A percentile compares a stretch with the other conserved stretches of the same genome.
Conservation (phyloP, 1,284 basidiomycete genomes). For the Peniophora sp. region DNA sequence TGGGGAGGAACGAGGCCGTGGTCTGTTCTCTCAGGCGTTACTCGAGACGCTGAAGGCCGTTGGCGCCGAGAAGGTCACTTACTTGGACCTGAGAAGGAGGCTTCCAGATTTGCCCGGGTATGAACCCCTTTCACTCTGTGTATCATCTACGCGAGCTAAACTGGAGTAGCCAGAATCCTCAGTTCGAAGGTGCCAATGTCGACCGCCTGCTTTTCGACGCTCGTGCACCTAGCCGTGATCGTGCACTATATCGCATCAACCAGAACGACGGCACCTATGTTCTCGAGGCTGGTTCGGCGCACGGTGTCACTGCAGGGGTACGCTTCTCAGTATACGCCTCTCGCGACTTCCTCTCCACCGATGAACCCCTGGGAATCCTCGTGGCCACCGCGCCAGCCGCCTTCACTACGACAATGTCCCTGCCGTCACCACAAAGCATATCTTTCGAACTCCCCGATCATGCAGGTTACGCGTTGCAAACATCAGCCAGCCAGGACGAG, state of each 20-base stretch:
- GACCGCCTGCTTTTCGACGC: conserved; percentile 13
- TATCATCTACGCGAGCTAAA: not conserved
- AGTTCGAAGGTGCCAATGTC: conserved; percentile 14
- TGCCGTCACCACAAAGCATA: not conserved
- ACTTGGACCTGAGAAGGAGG: conserved; percentile 9
- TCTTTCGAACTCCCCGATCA: not conserved
- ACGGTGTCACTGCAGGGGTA: conserved; percentile 10
- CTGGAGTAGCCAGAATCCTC: conserved; percentile 15
- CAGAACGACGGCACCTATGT: conserved; percentile 2
- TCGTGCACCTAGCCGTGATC: conserved; percentile 6
- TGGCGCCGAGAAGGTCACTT: conserved; percentile 9
- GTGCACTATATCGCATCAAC: conserved; percentile 5
- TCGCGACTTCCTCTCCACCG: not conserved
- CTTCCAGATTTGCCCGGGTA: conserved; percentile 7
- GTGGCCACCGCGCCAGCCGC: not conserved
- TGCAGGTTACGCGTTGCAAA: conserved; percentile 1
- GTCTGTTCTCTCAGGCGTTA: conserved; percentile 11
- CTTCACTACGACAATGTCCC: not conserved
- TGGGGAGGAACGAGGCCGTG: conserved; percentile 7
- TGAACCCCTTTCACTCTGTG: not conserved
- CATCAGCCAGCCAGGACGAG: not conserved
- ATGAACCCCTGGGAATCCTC: not conserved
- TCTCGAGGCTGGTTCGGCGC: conserved; percentile 12
- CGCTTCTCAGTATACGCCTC: conserved; percentile 6
- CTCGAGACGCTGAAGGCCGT: conserved; percentile 6